These are phyloP conservation scores for Cladophialophora carrionii DNA, from an alignment of 2,329 filamentous ascomycete genomes.

Conservation along the genomic window DNA sequence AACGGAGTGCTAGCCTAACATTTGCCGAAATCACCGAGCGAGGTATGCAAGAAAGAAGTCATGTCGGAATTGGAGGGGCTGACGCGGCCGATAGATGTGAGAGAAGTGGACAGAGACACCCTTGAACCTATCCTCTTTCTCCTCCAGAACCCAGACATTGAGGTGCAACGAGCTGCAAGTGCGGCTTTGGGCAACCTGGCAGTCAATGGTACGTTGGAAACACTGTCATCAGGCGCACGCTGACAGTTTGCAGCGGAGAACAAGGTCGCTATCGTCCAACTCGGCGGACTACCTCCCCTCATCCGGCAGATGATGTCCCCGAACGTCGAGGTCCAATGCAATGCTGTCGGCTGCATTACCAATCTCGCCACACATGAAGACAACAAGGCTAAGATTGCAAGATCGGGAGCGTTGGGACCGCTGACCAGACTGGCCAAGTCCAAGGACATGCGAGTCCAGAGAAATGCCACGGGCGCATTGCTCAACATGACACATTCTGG, in stretches of 20 bases:
- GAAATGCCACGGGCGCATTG: conserved; percentile 93
- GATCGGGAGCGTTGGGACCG: conserved; percentile 88
- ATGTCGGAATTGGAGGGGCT: conserved; percentile 20
- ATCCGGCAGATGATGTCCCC: conserved; percentile 98
- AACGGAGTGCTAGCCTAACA: conserved; percentile 94
- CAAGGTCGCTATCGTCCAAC: conserved; percentile 92
- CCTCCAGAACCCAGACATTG: conserved; percentile 91
- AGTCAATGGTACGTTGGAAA: conserved; percentile 76
- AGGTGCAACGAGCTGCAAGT: conserved; percentile 94
- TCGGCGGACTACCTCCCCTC: conserved; percentile 85
- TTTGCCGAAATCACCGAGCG: conserved; percentile 98
- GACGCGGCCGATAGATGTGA: conserved; percentile 71
- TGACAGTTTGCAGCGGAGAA: conserved; percentile 77
- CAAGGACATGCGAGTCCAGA: conserved; percentile 96
- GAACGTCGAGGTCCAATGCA: conserved; percentile 98
- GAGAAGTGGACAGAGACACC: conserved; percentile 91
- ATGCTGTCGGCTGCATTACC: conserved; percentile 97
- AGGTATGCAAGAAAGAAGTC: conserved; percentile 60
- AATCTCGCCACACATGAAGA: conserved; percentile 98
- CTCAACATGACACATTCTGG: conserved; percentile 99
- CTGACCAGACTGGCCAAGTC: conserved; percentile 92
- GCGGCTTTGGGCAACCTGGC: conserved; percentile 94
- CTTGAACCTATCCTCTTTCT: conserved; percentile 95
- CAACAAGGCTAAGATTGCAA: conserved; percentile 97
- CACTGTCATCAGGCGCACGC: conserved; percentile 40